phyloP scores from a whole-genome alignment of 768 basidiomycete genomes.

The Kwoniella shandongensis region DNA sequence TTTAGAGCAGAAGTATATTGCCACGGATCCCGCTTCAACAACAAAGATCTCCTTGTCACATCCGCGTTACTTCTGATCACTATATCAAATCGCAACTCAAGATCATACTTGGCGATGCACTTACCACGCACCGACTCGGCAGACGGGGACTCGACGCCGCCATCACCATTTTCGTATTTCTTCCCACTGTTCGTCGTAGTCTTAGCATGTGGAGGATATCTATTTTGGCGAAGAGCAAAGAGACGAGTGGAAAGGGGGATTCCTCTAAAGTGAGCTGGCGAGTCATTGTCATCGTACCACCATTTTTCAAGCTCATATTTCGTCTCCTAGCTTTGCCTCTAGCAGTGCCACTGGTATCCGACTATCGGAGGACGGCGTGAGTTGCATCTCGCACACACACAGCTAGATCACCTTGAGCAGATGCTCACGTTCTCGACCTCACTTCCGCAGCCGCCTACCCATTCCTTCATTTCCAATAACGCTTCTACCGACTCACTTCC shows the following conservation, averaged over 20 bases:
- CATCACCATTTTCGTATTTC: slow-evolving; percentile 33
- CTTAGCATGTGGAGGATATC: slow-evolving; percentile 27
- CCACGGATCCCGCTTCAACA: too few species aligned
- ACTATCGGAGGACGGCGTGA: slow-evolving; percentile 17
- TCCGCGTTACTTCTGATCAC: too few species aligned
- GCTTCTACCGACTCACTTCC: slow-evolving; percentile 44
- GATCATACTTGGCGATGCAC: too few species aligned
- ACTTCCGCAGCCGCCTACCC: slow-evolving; percentile 32
- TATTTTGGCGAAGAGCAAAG: slow-evolving; percentile 20
- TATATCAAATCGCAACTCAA: too few species aligned
- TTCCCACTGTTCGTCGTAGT: slow-evolving; percentile 34
- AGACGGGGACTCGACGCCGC: slow-evolving; percentile 1
- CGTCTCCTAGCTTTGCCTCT: slow-evolving; percentile 8
- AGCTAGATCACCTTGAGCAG: slow-evolving; percentile 3
- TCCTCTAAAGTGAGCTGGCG: slow-evolving; percentile 4
- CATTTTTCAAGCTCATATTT: not conserved
- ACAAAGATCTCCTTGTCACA: too few species aligned
- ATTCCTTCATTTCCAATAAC: slow-evolving; percentile 39
- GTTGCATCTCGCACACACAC: not conserved
- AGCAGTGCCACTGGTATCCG: slow-evolving; percentile 11
- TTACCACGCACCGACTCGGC: too few species aligned
- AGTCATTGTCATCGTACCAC: too few species aligned
- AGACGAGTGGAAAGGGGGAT: not conserved
- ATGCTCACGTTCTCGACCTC: not conserved
- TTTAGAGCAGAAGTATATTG: too few species aligned